Evolutionary conservation across 352 stramenopile species (phyloP).

Genomic region (Phytophthora podocarpi): DNA sequence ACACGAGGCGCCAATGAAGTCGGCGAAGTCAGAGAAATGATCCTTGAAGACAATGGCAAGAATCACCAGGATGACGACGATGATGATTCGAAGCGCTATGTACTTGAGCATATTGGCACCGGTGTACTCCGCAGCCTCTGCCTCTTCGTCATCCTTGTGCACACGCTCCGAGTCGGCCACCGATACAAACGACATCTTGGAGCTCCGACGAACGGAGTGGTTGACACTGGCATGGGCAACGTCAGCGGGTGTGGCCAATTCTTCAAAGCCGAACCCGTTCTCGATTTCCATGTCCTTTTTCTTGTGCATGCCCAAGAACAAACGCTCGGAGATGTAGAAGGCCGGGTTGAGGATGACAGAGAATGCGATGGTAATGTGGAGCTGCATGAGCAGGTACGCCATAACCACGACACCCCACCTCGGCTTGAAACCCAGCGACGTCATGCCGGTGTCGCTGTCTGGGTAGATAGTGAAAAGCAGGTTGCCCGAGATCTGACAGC

Average conservation of each 20-base stretch:
- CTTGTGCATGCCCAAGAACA: constrained; percentile 55
- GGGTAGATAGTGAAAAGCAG: constrained; percentile 70
- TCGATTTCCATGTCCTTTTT: constrained; percentile 21
- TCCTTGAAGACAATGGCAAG: constrained; percentile 51
- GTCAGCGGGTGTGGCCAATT: constrained; percentile 18
- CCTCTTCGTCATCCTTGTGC: constrained; percentile 33
- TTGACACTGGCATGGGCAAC: not conserved
- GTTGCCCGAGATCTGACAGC: constrained; percentile 70
- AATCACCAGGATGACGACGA: constrained; percentile 43
- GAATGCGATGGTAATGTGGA: constrained; percentile 56
- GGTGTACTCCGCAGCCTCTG: constrained; percentile 39
- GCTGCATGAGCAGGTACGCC: constrained; percentile 55
- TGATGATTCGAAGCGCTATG: constrained; percentile 26
- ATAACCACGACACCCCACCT: constrained; percentile 45
- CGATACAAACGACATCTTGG: constrained; percentile 57
- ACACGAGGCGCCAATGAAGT: constrained; percentile 62
- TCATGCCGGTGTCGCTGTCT: constrained; percentile 28
- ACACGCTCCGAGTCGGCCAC: constrained; percentile 41
- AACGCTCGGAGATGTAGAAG: constrained; percentile 48
- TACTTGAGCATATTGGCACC: constrained; percentile 42
- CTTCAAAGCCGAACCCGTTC: constrained; percentile 24
- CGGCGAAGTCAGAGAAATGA: constrained; percentile 61
- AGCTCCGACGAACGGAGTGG: constrained; percentile 24
- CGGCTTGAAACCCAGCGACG: constrained; percentile 43
- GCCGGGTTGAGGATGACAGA: constrained; percentile 50